These are phyloP conservation scores for Crassisporium funariophilum DNA, from an alignment of 768 basidiomycete species.

Conservation along the genomic window DNA sequence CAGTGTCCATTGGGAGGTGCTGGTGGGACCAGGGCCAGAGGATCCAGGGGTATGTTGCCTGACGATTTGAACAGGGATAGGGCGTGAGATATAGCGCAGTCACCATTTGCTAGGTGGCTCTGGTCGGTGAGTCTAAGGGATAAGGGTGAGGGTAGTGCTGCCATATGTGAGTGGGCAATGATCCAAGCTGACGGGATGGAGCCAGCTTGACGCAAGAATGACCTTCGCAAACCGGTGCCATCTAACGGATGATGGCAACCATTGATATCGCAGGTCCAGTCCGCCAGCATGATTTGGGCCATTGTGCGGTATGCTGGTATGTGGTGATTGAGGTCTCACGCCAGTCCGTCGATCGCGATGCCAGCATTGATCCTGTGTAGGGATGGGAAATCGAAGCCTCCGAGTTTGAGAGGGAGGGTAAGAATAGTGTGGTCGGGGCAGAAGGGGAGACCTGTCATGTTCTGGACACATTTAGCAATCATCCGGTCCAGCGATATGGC, in stretches of 20 bases:
- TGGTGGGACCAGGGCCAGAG: too few species aligned
- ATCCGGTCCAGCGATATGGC: too few species aligned
- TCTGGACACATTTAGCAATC: too few species aligned
- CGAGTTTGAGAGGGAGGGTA: too few species aligned
- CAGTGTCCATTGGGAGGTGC: too few species aligned
- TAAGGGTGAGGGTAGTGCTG: not conserved
- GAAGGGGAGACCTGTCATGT: too few species aligned
- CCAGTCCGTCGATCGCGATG: too few species aligned
- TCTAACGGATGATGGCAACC: conserved; percentile 15
- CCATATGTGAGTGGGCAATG: conserved; percentile 10
- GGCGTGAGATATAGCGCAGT: conserved; percentile 14
- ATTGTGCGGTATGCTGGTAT: conserved; percentile 16
- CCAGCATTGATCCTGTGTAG: too few species aligned
- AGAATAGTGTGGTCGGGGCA: too few species aligned
- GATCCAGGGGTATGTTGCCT: too few species aligned
- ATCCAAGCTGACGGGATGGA: conserved; percentile 16
- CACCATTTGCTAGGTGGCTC: conserved; percentile 5
- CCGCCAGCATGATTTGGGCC: conserved; percentile 14
- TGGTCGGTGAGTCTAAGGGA: conserved; percentile 8
- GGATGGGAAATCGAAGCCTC: too few species aligned
- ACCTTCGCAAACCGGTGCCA: not conserved
- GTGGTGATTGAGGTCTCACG: conserved; percentile 29
- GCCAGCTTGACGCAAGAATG: not conserved
- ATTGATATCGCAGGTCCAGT: conserved; percentile 12
- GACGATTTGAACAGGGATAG: conserved; percentile 3